phyloP scores from a whole-genome alignment of 208 protist species.

The Tritrichomonas foetus region DNA sequence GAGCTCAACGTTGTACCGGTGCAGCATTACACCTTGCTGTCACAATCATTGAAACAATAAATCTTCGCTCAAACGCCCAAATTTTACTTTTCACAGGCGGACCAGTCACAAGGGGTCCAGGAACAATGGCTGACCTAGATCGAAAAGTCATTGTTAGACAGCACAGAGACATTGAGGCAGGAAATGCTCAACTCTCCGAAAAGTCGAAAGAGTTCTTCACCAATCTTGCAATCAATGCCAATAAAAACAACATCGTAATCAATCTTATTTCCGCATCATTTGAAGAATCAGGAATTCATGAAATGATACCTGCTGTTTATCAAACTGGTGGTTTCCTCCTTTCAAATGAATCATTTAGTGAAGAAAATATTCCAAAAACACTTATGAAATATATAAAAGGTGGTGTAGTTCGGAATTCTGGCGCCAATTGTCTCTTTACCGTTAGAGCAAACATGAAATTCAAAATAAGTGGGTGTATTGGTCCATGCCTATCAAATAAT shows the following conservation, averaged over 20 bases:
- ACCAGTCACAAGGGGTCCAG: slow-evolving; percentile 30
- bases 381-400: neutral
- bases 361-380: neutral
- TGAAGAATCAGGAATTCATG: slow-evolving; percentile 71
- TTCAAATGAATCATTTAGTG: neutral
- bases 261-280: slow-evolving; percentile 88
- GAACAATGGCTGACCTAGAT: slow-evolving; percentile 69
- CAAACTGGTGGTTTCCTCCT: slow-evolving; percentile 55
- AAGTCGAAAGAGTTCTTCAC: slow-evolving; percentile 79
- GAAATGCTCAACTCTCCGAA: slow-evolving; percentile 37
- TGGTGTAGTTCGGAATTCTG: neutral
- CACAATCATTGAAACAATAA: neutral
- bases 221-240: slow-evolving; percentile 78
- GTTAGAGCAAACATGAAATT: neutral
- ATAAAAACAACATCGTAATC: slow-evolving; percentile 80
- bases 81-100: neutral
- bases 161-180: slow-evolving; percentile 83
- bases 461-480: neutral
- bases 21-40: neutral
- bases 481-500: neutral
- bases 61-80: neutral
- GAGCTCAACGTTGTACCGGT: neutral
- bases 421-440: neutral
- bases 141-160: slow-evolving; percentile 83
- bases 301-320: slow-evolving; percentile 75